These are phyloP conservation scores for Umbelopsis ramanniana DNA, from an alignment of 192 early-diverging fungal genomes.

Conservation along the genomic window DNA sequence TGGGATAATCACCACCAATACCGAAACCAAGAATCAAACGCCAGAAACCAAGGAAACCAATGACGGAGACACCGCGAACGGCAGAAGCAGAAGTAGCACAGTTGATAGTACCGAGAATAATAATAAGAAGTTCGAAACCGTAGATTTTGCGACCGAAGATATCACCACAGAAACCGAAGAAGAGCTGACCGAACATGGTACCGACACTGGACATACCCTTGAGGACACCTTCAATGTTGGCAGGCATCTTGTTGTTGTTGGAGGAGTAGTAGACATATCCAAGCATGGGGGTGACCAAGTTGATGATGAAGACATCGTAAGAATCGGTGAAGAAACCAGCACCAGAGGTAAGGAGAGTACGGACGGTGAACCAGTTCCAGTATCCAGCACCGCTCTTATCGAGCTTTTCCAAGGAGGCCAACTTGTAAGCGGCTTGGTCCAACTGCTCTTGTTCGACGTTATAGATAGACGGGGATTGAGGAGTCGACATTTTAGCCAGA, in stretches of 20 bases:
- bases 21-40: slow-evolving; percentile 92
- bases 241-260: slow-evolving; percentile 60
- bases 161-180: slow-evolving; percentile 86
- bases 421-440: slow-evolving; percentile 31
- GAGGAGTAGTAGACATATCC: slow-evolving; percentile 67
- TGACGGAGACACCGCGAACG: slow-evolving; percentile 69
- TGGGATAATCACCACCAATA: slow-evolving; percentile 94
- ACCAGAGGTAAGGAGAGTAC: slow-evolving; percentile 68
- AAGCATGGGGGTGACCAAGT: slow-evolving; percentile 88
- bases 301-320: slow-evolving; percentile 96
- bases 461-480: background rate
- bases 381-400: slow-evolving; percentile 33
- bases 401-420: slow-evolving; percentile 32
- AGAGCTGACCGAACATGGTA: slow-evolving; percentile 85
- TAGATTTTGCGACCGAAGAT: slow-evolving; percentile 87
- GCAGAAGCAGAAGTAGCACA: slow-evolving; percentile 73
- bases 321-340: slow-evolving; percentile 92
- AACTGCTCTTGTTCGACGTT: background rate
- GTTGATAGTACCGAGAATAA: slow-evolving; percentile 84
- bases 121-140: slow-evolving; percentile 87
- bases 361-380: slow-evolving; percentile 67
- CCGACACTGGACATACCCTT: slow-evolving; percentile 86
- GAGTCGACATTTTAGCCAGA: background rate
- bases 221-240: slow-evolving; percentile 75
- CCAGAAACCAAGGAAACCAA: slow-evolving; percentile 83